phyloP scores from a whole-genome alignment of 345 rosid species.

The Anastatica hierochuntica region DNA sequence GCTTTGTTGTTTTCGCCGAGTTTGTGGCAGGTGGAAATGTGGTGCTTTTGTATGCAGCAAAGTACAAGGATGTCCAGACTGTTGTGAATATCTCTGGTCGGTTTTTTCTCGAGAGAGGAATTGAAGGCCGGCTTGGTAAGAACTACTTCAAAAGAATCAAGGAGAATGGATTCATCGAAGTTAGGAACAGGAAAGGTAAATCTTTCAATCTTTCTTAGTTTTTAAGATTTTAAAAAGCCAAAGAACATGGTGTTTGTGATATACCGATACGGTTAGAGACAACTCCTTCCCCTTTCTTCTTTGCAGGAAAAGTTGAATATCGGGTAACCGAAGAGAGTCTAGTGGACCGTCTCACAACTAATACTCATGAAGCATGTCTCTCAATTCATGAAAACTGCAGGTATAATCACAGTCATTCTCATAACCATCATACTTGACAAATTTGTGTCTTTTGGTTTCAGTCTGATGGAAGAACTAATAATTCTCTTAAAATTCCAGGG shows the following conservation, averaged over 20 bases:
- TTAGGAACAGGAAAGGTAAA: constrained; percentile 51
- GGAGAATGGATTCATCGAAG: constrained; percentile 57
- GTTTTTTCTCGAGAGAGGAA: constrained; percentile 59
- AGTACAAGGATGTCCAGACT: constrained; percentile 43
- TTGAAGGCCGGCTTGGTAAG: constrained; percentile 65
- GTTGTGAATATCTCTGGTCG: constrained; percentile 72
- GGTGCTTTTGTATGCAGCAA: constrained; percentile 75
- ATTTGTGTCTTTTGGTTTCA: neutral
- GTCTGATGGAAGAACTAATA: too few relatives aligned
- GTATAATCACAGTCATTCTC: constrained; percentile 20
- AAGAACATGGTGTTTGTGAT: neutral
- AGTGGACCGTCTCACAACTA: constrained; percentile 26
- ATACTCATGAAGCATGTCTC: constrained; percentile 25
- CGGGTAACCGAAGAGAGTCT: constrained; percentile 67
- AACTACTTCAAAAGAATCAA: constrained; percentile 50
- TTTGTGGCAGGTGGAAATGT: constrained; percentile 68
- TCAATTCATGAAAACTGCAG: constrained; percentile 48
- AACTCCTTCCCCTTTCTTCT: neutral
- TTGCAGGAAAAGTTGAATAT: constrained; percentile 54
- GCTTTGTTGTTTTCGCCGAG: constrained; percentile 10
- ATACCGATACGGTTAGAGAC: neutral
- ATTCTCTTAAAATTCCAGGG: constrained; percentile 47
- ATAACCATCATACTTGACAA: neutral
- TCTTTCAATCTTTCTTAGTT: neutral
- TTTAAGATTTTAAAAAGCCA: neutral